Evolutionary conservation across 2,329 filamentous ascomycete genomes (phyloP).

Genomic region (Alternaria ventricosa): DNA sequence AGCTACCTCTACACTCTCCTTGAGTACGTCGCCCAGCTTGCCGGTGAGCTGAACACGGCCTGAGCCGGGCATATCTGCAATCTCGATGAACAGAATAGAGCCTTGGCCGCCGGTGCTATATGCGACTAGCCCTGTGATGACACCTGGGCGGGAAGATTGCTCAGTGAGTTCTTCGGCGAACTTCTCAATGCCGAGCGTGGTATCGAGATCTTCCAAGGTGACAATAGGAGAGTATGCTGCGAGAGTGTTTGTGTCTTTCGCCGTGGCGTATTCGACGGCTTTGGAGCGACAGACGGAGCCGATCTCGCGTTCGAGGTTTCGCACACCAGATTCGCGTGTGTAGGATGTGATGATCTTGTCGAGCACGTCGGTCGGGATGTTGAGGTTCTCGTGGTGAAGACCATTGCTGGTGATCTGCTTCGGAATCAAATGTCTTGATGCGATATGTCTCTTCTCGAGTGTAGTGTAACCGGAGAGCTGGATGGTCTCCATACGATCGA

Average conservation of each 20-base stretch:
- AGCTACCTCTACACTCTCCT: conserved; percentile 95
- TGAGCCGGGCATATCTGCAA: conserved; percentile 93
- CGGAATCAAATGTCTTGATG: conserved; percentile 88
- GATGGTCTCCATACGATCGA: conserved; percentile 98
- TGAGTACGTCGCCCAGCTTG: conserved; percentile 94
- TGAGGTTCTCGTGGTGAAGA: conserved; percentile 75
- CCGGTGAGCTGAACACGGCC: conserved; percentile 94
- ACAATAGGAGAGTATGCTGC: conserved; percentile 74
- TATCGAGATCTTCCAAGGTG: conserved; percentile 80
- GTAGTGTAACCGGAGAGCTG: conserved; percentile 94
- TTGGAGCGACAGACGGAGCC: conserved; percentile 86
- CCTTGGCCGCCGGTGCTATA: conserved; percentile 93
- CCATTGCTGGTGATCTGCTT: conserved; percentile 95
- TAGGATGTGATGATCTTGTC: conserved; percentile 96
- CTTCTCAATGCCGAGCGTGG: conserved; percentile 88
- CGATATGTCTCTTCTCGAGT: conserved; percentile 95
- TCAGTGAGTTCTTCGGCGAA: conserved; percentile 97
- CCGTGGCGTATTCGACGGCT: conserved; percentile 92
- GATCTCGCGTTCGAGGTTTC: conserved; percentile 94
- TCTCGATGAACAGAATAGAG: conserved; percentile 97
- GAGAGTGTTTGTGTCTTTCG: conserved; percentile 74
- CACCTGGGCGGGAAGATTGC: conserved; percentile 78
- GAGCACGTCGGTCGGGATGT: conserved; percentile 81
- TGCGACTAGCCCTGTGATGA: conserved; percentile 94
- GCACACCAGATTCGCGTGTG: conserved; percentile 93